Evolutionary conservation across 2,329 filamentous ascomycete species (phyloP), one percentile per base, ranked within the genome.

Genomic region (Trichoderma cornu-damae): DNA sequence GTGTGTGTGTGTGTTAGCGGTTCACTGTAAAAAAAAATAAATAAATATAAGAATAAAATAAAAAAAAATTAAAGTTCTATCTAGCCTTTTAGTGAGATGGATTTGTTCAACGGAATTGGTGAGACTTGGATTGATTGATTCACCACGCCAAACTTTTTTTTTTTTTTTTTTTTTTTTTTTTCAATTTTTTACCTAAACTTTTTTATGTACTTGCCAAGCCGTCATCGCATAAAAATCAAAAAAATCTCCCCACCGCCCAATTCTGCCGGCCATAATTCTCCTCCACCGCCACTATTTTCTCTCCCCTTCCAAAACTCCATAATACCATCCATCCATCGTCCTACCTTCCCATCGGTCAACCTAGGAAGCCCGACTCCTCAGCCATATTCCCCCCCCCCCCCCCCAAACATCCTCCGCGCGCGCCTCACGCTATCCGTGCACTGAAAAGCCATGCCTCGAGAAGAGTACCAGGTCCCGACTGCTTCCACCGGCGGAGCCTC

Each of bases 381-480:
- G 14, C n/a, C 14, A 9, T 26, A 3, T 16, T 20, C 37, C 30
- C 11, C n/a, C 38, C 18, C 28, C 37, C 11, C 12, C 40, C 6
- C 28, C 26, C 7, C 18, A 40, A 40, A 3, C 40, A 26, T 48
- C 53, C n/a, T 24, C 49, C 12, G 8, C 38, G 4, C n/a, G n/a
- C n/a, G 37, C 48, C 40, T n/a, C 12, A 24, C 22, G 14, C 26
- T n/a, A 28, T 18, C 8, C 37, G 2, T 4, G 8, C 24, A 26
- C 18, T 4, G 16, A 34, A 5, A 35, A 43, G 22, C n/a, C 28
- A 77, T 88, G 82, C 86, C 85, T 59, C 87, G 88, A 75, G 89
- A 92, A 81, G 80, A 84, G 62, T 93, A 92, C 76, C 85, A 89
- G 68, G 83, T 89, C 60, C 88, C 88, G 53, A 80, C 83, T 57